These are phyloP conservation scores for Pestalotiopsis sp. DNA, from an alignment of 2,329 filamentous ascomycete species.

Conservation along the genomic window DNA sequence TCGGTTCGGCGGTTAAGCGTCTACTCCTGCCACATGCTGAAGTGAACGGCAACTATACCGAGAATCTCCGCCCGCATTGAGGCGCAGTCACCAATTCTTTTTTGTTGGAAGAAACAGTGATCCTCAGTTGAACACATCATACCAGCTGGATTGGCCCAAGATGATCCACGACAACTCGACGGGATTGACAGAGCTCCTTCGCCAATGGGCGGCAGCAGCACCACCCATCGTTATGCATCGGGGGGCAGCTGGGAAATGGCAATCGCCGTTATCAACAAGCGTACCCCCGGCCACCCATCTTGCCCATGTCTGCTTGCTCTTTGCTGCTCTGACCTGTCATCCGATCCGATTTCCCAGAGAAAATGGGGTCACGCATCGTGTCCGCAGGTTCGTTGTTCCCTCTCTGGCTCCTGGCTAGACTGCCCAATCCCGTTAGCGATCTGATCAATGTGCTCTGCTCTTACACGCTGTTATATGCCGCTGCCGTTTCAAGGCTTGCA, in stretches of 20 bases:
- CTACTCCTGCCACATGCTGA: background rate
- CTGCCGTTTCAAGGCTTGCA: conserved; percentile 3
- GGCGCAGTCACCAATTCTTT: background rate
- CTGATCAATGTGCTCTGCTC: background rate
- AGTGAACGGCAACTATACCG: conserved; percentile 1
- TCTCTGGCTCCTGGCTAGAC: background rate
- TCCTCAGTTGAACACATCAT: background rate
- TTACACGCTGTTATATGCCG: background rate
- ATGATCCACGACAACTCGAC: background rate
- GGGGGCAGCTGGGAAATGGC: too few relatives aligned
- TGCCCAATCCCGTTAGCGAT: conserved; percentile 5
- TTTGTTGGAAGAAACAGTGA: background rate
- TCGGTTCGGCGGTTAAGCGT: background rate
- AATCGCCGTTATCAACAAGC: background rate
- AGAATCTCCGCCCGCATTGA: background rate
- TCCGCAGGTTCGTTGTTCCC: background rate
- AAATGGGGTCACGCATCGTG: background rate
- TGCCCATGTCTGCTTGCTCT: background rate
- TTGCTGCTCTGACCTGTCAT: background rate
- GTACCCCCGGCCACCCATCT: background rate
- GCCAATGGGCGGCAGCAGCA: background rate
- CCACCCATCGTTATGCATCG: background rate
- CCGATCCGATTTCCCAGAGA: background rate
- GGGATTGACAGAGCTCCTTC: background rate
- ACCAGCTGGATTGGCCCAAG: background rate